These are phyloP conservation scores for Draba incana DNA, from an alignment of 345 rosid genomes.

Conservation along the genomic window DNA sequence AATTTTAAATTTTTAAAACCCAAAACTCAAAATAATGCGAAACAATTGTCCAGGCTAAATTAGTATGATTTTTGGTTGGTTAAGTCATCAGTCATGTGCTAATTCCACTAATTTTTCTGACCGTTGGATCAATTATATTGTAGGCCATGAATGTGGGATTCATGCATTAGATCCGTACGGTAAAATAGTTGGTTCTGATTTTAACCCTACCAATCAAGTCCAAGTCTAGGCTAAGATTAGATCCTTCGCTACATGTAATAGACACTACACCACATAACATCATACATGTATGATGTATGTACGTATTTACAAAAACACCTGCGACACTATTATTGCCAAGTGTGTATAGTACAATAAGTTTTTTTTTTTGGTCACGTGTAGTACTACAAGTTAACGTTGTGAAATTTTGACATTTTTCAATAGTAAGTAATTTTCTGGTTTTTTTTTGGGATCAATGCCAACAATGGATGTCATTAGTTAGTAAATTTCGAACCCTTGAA, in stretches of 20 bases:
- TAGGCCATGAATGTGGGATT: conserved; percentile 22
- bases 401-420: background rate
- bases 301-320: conserved; percentile 15
- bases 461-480: too few species aligned
- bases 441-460: too few species aligned
- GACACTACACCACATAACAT: conserved; percentile 12
- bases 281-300: conserved; percentile 20
- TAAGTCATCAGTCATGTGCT: background rate
- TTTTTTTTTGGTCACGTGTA: too few species aligned
- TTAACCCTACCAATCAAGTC: conserved; percentile 20
- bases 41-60: too few species aligned
- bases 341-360: conserved; percentile 28
- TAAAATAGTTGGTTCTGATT: conserved; percentile 25
- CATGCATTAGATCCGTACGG: conserved; percentile 27
- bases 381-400: conserved; percentile 27
- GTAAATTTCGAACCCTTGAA: too few species aligned
- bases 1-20: too few species aligned
- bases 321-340: conserved; percentile 27
- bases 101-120: conserved; percentile 7
- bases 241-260: conserved; percentile 32
- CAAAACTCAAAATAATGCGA: too few species aligned
- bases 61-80: background rate
- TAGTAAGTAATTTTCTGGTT: too few species aligned
- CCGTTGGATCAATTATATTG: conserved; percentile 30
- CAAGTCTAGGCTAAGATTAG: conserved; percentile 24